Evolutionary conservation across 768 basidiomycete species (phyloP).

Genomic region (Suillus alpinus): DNA sequence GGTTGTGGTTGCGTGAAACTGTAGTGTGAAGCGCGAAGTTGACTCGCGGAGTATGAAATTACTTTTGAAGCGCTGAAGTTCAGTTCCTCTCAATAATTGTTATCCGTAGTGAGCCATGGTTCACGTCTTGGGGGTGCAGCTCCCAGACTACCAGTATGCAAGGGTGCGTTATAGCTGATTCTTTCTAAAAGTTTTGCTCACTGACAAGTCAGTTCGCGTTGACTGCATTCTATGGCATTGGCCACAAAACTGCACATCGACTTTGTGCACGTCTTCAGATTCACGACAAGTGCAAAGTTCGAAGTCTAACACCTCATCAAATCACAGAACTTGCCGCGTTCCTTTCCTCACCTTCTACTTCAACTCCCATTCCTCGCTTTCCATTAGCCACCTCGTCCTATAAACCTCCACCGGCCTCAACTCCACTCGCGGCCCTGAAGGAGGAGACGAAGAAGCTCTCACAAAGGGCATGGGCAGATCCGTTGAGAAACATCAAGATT

Average conservation of each 20-base stretch:
- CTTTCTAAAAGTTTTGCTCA: neutral
- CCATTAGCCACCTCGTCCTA: slow-evolving; percentile 61
- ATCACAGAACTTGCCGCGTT: slow-evolving; percentile 91
- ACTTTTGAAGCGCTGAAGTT: slow-evolving; percentile 8
- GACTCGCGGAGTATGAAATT: slow-evolving; percentile 25
- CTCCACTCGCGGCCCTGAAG: slow-evolving; percentile 28
- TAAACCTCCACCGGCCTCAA: slow-evolving; percentile 44
- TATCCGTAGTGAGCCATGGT: slow-evolving; percentile 50
- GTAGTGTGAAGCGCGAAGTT: slow-evolving; percentile 6
- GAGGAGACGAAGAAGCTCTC: slow-evolving; percentile 29
- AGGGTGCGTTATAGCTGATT: slow-evolving; percentile 49
- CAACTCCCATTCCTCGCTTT: slow-evolving; percentile 60
- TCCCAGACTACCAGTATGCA: slow-evolving; percentile 74
- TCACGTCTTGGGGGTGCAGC: slow-evolving; percentile 81
- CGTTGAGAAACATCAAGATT: slow-evolving; percentile 72
- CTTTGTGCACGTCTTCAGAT: slow-evolving; percentile 92
- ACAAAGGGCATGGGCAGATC: slow-evolving; percentile 48
- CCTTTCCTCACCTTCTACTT: slow-evolving; percentile 84
- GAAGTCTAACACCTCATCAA: slow-evolving; percentile 81
- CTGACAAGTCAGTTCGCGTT: slow-evolving; percentile 70
- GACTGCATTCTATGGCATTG: slow-evolving; percentile 87
- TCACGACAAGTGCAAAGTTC: slow-evolving; percentile 80
- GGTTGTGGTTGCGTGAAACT: slow-evolving; percentile 11
- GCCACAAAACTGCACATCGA: slow-evolving; percentile 66
- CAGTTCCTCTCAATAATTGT: neutral